Base-by-base conservation (phyloP, 768 basidiomycete species). In the Dentipellis sp. region DNA sequence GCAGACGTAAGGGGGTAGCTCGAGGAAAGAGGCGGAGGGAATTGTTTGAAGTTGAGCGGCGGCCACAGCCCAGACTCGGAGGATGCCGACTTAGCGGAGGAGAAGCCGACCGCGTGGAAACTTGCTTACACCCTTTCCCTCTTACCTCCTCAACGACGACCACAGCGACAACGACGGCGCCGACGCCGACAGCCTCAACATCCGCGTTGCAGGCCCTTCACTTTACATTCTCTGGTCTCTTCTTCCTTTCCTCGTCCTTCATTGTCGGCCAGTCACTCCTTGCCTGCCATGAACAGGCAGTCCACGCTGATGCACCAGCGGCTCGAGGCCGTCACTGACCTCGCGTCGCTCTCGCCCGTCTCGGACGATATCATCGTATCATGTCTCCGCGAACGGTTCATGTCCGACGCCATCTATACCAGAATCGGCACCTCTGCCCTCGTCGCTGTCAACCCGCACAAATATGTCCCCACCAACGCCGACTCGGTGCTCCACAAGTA, bases 401-500 rank as follows among this genome's bases (percentile, higher is more conserved):
- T 91, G 80, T 72, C 82, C 2, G 91, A 93, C 74, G 78, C 73
- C 61, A 84, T 91, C 62, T 93, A 93, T 73, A 91, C 91, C 49
- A 73, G 63, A 63, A 65, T 92, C 60, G 86, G 89, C 50, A 73
- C 86, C 5, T 83, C 83, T 29, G 77, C 78, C 8, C 74, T 97
- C 62, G 84, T 97, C 59, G 88, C 88, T 34, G 76, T 97, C 63
- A 98, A 98, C 70, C 94, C 94, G 0, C 89, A 94, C 76, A 94
- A 94, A 69, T 93, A 91, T 63, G 79, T 95, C 45, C 60, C 85
- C 16, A 81, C 82, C 54, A 95, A 91, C 64, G 82, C 88, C 60
- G 94, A 97, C 72, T 81, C 87, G 0, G 72, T 89, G 35, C 73
- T 97, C 34, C 81, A 90, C 69, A 86, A 89, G 67, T 97, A 97